Base-by-base conservation (phyloP, 2,329 filamentous ascomycete species). In the Xenoacremonium recifei region DNA sequence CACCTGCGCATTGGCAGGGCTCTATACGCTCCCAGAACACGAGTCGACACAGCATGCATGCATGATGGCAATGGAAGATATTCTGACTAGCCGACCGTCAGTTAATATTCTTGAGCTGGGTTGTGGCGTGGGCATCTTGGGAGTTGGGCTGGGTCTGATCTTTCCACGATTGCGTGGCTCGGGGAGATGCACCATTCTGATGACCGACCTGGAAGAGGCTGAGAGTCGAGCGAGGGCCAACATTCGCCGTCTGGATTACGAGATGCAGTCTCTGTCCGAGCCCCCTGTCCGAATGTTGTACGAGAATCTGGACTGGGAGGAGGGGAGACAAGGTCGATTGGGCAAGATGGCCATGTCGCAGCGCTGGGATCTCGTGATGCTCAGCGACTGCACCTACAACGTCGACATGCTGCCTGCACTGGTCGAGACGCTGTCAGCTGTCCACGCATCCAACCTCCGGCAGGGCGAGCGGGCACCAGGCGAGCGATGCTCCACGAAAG, bases 331-430 rank as follows among this genome's bases (percentile, higher is more conserved):
- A 2, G 76, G 74, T 1, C 42, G 37, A 0, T 75, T 80, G 46
- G 73, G 73, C 0, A 50, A 63, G 0, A 55, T 66, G 18, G 67
- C 66, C 2, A 47, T 51, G n/a, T 60, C 65, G 1, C 61, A 59
- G 3, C 45, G 58, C 3, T 82, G 77, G 77, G 72, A 80, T 44
- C 60, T 80, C 5, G 54, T 80, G 35, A 65, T 79, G 39, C 63
- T 82, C 17, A 80, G 77, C 55, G 79, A 82, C 58, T 80, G 79
- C 67, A 81, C 77, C 0, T 82, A 82, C 65, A 82, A 82, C 47
- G 72, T 71, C 39, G 77, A 81, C 55, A 73, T 71, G 48, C 61
- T 82, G 19, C 71, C 75, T 2, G 68, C 74, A 3, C 66, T 82
- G 17, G 72, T 80, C 4, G 68, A 68, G 38, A 80, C 77, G 1